A percentile compares a stretch with the other conserved stretches of the same genome.
Evolutionary conservation across 495 filamentous ascomycete genomes (phyloP).

Genomic region (Penicillium daleae): DNA sequence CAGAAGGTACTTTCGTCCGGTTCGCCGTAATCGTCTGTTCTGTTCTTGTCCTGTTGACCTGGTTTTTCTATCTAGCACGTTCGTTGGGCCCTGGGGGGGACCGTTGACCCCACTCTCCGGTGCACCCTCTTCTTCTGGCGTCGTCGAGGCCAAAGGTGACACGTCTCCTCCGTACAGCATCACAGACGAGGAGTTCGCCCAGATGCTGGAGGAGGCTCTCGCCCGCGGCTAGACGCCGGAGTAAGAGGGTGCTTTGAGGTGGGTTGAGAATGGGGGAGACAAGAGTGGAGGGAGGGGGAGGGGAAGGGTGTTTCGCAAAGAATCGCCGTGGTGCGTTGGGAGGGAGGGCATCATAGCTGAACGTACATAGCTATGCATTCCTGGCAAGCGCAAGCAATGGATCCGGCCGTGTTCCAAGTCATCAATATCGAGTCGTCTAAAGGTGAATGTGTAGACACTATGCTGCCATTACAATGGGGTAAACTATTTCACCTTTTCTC

Average conservation of each 20-base stretch:
- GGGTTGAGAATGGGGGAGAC: background rate
- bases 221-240: background rate
- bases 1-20: background rate
- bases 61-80: background rate
- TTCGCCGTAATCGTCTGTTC: background rate
- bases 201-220: background rate
- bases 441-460: background rate
- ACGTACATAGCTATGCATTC: background rate
- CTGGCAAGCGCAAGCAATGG: background rate
- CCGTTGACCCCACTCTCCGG: background rate
- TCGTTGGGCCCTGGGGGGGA: constrained; percentile 1
- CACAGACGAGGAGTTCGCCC: background rate
- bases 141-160: background rate
- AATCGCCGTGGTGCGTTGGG: background rate
- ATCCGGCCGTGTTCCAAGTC: background rate
- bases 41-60: background rate
- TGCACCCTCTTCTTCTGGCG: background rate
- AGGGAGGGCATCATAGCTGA: background rate
- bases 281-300: background rate
- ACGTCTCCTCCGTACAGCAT: background rate
- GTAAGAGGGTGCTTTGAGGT: background rate
- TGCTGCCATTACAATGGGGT: background rate
- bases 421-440: background rate
- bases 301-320: background rate
- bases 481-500: background rate